Evolutionary conservation across 257 asterid genomes (phyloP).

Genomic region (Solanum gandarillasii): DNA sequence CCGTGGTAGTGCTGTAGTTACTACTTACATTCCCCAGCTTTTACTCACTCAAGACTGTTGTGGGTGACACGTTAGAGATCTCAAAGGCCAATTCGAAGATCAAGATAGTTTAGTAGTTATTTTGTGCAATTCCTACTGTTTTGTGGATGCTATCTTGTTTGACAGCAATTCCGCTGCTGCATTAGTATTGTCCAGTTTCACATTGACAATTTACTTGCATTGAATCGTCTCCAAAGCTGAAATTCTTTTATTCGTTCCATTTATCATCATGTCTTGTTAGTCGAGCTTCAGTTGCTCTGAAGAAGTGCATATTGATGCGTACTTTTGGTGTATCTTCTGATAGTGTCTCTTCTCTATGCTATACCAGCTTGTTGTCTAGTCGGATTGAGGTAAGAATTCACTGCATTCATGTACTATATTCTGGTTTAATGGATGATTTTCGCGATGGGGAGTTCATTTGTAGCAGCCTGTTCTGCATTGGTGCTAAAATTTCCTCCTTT

Average conservation of each 20-base stretch:
- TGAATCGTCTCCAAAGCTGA: background rate
- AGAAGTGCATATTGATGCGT: no score
- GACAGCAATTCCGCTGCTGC: background rate
- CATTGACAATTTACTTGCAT: background rate
- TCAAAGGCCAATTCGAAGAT: background rate
- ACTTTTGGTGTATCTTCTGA: conserved; percentile 4
- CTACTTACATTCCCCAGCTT: background rate
- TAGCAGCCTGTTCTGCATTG: conserved; percentile 47
- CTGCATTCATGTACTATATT: conserved; percentile 38
- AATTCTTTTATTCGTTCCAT: background rate
- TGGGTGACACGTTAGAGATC: no score
- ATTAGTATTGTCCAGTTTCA: background rate
- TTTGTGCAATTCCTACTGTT: background rate
- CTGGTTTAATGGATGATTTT: conserved; percentile 52
- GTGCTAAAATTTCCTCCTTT: conserved; percentile 45
- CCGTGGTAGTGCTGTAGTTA: background rate
- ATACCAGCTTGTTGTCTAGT: conserved; percentile 55
- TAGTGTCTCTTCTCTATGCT: conserved; percentile 41
- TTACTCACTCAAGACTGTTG: background rate
- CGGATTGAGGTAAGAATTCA: conserved; percentile 26
- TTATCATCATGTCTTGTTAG: background rate
- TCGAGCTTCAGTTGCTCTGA: background rate
- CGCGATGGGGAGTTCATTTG: conserved; percentile 54
- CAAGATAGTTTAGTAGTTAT: background rate
- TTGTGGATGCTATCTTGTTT: background rate